These are phyloP conservation scores for Avena eriantha DNA, from an alignment of 176 grass and related monocot species.

Conservation along the genomic window DNA sequence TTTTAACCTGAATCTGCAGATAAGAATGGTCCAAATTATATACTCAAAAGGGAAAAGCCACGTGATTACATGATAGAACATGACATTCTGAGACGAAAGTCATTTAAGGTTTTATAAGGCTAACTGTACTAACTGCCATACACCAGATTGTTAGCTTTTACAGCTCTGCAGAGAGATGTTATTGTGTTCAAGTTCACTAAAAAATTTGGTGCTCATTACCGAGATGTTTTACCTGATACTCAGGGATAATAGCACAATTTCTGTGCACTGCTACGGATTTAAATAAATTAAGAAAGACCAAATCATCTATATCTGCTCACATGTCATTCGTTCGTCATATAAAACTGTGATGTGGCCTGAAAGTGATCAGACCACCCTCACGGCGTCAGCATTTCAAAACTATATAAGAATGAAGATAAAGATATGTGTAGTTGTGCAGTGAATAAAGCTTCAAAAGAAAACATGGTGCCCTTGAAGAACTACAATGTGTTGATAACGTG, in stretches of 20 bases:
- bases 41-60: background rate
- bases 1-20: background rate
- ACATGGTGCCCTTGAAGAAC: too few species aligned
- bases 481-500: too few species aligned
- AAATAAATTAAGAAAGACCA: background rate
- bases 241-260: background rate
- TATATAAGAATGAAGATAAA: background rate
- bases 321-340: background rate
- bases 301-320: slow-evolving; percentile 6
- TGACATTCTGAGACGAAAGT: background rate
- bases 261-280: background rate
- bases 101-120: background rate
- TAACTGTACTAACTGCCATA: background rate
- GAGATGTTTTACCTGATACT: background rate
- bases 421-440: background rate
- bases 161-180: background rate
- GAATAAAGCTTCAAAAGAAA: too few species aligned
- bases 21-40: background rate
- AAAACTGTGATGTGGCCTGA: background rate
- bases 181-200: background rate
- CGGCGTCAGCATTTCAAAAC: background rate
- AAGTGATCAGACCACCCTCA: background rate
- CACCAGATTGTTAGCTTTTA: background rate
- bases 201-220: background rate
- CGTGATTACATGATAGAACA: background rate